Base-by-base conservation (phyloP, 2,329 filamentous ascomycete genomes). In the Phaeosphaeriaceae sp. region DNA sequence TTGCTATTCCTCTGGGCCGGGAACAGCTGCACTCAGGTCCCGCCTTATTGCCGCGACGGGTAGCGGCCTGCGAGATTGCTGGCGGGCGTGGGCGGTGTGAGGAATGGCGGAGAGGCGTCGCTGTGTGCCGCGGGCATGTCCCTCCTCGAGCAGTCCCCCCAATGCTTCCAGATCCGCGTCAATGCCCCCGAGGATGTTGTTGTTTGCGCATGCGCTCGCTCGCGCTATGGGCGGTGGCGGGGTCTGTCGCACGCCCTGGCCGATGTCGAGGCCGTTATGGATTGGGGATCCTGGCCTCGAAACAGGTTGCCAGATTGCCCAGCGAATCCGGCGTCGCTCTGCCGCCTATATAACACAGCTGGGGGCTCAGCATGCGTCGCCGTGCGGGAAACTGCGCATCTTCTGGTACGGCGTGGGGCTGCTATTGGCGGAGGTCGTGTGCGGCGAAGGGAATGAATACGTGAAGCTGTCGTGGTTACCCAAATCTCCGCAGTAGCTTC, bases 201-300 rank as follows among this genome's bases (percentile, higher is more conserved):
- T 36, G 31, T 36, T 56, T 58, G 65, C 59, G 60, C 61, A 65
- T 63, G 62, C 66, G 64, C 65, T 48, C 56, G 56, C 31, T 13
- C 53, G 42, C 56, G 46, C 58, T 49, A 27, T 54, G 52, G 51
- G 56, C 51, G 61, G 56, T 64, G 62, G 64, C 64, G 66, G 63
- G 66, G 66, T 67, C 60, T 58, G 64, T 67, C 57, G 53, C 53
- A 58, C 59, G 60, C 63, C 68, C 56, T 64, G 63, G 61, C 54
- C 57, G 61, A 61, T 60, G 54, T 69, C 64, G 53, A 62, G 65
- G 66, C 61, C 52, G 54, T 58, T 67, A 67, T 62, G 51, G 51
- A 61, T 63, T 61, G 67, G 69, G 70, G 69, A 73, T 73, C 73
- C 69, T 60, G 67, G 71, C 66, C 55, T 56, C 60, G 51, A 60